Base-by-base conservation (phyloP, 495 filamentous ascomycete genomes). In the Ramalina intermedia region DNA sequence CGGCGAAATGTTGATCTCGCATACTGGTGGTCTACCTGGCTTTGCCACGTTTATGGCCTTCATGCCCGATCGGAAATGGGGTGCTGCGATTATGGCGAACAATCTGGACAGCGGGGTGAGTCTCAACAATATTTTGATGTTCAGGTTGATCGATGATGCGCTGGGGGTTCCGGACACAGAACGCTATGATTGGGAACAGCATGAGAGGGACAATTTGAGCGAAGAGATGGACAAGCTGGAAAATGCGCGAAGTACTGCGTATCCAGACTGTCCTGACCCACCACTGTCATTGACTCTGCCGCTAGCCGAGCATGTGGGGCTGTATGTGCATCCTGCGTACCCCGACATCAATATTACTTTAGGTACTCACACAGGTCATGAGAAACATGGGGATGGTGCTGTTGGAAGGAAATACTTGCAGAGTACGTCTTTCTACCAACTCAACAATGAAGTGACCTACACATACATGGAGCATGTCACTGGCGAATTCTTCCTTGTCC, bases 11-110 rank as follows among this genome's bases (percentile, higher is more conserved):
- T 20, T 71, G 6, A 66, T 67, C 41, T 61, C 58, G 26, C 73
- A 77, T 42, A 40, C 49, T 14, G 73, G 73, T 4, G 66, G 66
- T 9, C 64, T 73, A 63, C 54, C 62, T 14, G 72, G 69, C 0
- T 72, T 67, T 46, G 66, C 62, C 1, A 59, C 68, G 0, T 50
- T 66, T 37, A 60, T 77, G 2, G 63, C 62, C 13, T 72, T 71
- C 49, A 47, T 78, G 18, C 73, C 73, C 0, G 60, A 60, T 6
- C 52, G 63, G 23, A 48, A 64, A 6, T 78, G 62, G 41, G 73
- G 70, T 1, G 61, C 74, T 11, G 65, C 67, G 0, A 56, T 66
- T 20, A 63, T 77, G 58, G 68, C 55, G 1, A 78, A 77, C 45
- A 66, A 67, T 9, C 62, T 52, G 12, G 17, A 56, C 20, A 61